A percentile compares a stretch with the other conserved stretches of the same genome.
Evolutionary conservation across 225 moss, liverwort and hornwort species (phyloP).

Genomic region (Neckera pumila): DNA sequence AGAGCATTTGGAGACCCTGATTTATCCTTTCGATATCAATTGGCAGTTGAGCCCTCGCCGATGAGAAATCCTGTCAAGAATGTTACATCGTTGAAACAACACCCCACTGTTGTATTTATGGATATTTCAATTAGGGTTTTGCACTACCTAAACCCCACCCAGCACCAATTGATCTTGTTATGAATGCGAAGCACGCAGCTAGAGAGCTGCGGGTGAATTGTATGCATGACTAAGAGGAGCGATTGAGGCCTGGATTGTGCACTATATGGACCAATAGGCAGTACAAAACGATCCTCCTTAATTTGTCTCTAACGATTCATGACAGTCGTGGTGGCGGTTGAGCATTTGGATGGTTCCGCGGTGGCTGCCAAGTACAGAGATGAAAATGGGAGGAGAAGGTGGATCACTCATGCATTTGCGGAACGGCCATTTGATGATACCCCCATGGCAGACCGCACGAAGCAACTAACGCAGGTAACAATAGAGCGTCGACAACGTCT

Average conservation of each 20-base stretch:
- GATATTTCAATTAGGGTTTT: not conserved
- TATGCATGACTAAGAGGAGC: not conserved
- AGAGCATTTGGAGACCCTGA: not conserved
- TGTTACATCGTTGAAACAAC: not conserved
- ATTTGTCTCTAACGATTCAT: not conserved
- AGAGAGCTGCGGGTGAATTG: not conserved
- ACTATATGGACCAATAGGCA: not conserved
- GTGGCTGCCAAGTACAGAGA: constrained; percentile 59
- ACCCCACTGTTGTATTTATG: not conserved
- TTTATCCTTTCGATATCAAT: not conserved
- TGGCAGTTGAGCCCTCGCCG: not conserved
- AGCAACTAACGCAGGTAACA: constrained; percentile 48
- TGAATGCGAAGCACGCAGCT: not conserved
- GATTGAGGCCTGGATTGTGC: not conserved
- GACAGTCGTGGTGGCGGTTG: constrained; percentile 46
- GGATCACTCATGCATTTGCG: constrained; percentile 41
- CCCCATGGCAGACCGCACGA: constrained; percentile 40
- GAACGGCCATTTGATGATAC: constrained; percentile 19
- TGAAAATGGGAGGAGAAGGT: constrained; percentile 39
- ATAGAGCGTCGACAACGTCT: not conserved
- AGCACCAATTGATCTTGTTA: not conserved
- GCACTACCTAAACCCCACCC: not conserved
- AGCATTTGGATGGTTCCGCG: constrained; percentile 73
- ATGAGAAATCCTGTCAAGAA: not conserved
- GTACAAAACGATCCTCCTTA: not conserved